Evolutionary conservation across 257 asterid genomes (phyloP).

Genomic region (Mentha longifolia): DNA sequence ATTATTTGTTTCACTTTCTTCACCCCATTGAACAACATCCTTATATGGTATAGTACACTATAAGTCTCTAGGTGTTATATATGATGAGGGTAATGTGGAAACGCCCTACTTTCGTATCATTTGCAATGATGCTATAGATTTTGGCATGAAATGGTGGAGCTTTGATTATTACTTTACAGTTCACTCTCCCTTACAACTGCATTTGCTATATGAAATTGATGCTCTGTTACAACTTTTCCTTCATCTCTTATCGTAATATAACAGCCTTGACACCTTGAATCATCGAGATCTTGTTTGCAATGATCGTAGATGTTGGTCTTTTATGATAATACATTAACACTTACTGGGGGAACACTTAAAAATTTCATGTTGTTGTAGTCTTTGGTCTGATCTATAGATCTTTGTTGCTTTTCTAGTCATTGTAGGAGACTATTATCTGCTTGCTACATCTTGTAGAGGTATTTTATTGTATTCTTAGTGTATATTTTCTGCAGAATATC

Average conservation of each 20-base stretch:
- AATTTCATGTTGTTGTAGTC: not conserved
- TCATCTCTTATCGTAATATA: not conserved
- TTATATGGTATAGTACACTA: not conserved
- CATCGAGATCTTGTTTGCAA: constrained; percentile 9
- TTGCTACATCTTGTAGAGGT: constrained; percentile 5
- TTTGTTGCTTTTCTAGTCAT: not conserved
- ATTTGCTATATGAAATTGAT: not conserved
- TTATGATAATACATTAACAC: not conserved
- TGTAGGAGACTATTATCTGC: not conserved
- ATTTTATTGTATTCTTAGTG: constrained; percentile 20
- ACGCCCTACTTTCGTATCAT: not conserved
- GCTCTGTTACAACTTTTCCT: not conserved
- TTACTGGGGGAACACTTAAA: not conserved
- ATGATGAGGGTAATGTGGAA: constrained; percentile 5
- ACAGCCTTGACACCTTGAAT: not conserved
- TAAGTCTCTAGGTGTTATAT: not conserved
- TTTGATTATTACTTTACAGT: constrained; percentile 3
- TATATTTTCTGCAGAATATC: constrained; percentile 60
- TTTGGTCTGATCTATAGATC: not conserved
- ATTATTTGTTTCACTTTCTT: not conserved
- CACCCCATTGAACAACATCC: not conserved
- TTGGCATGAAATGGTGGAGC: constrained; percentile 2
- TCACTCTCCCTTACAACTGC: not conserved
- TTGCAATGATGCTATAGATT: constrained; percentile 9
- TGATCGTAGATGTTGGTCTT: constrained; percentile 10